These are phyloP conservation scores for Capsicum pubescens DNA, from an alignment of 257 asterid genomes.

Conservation along the genomic window DNA sequence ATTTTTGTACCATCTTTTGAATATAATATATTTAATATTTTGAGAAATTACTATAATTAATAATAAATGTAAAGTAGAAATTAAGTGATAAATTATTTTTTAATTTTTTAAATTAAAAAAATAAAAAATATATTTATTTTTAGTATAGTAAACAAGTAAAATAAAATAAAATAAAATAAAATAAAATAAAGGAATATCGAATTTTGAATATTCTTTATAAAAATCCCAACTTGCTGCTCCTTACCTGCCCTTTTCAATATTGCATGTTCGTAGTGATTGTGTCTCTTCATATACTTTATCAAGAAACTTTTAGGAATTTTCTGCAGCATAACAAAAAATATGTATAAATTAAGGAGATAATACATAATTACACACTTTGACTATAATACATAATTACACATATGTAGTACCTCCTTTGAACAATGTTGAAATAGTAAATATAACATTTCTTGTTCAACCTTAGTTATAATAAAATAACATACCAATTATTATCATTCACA, in stretches of 20 bases:
- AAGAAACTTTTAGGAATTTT: background rate
- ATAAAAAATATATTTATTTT: background rate
- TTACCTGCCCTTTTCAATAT: slow-evolving; percentile 8
- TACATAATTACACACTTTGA: no score
- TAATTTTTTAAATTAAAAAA: background rate
- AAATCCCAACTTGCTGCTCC: background rate
- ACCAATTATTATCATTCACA: no score
- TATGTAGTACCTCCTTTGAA: no score
- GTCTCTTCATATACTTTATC: background rate
- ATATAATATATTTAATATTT: no score
- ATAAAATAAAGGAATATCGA: background rate
- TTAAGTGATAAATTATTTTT: no score
- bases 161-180: no score
- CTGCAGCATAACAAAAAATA: background rate
- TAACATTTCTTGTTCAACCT: no score
- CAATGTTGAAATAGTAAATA: no score
- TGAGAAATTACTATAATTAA: background rate
- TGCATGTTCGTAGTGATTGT: background rate
- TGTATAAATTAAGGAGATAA: no score
- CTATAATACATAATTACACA: no score
- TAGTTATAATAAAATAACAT: no score
- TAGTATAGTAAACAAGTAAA: background rate
- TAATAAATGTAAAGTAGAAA: background rate
- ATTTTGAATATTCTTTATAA: background rate
- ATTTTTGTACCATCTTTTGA: no score